Evolutionary conservation across 2,329 filamentous ascomycete genomes (phyloP), one percentile per base, ranked within the genome.

Genomic region (Dactylellina haptotyla): DNA sequence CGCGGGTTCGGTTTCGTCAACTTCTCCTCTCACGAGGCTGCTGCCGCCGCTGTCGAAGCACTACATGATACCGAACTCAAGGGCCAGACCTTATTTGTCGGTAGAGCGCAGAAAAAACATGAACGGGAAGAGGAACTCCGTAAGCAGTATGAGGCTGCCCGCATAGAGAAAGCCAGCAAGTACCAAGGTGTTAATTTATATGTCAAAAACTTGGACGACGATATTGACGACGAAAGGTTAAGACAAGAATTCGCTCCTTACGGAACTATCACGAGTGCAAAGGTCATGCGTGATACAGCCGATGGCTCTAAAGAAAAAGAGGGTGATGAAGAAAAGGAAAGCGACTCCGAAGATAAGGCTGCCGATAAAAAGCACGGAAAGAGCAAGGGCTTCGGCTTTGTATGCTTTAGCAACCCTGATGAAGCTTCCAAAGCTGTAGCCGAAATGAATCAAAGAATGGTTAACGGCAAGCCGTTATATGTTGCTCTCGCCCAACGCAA

Each of bases 371-470:
- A 86, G 84, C 87, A 96, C 74, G 95, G 95, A 82, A 98, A 98
- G 91, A 97, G 93, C 90, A 99, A 98, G 87, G 95, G 95, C 82
- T 99, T 99, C 82, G 95, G 95, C 79, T 99, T 99, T 83, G 95
- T 99, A 80, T 99, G 95, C 90, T 99, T 99, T 86, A 95, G 91
- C 87, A 98, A 96, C 87, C 93, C 95, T 74, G 95, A 99, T 80
- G 95, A 99, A 82, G 95, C 95, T 77, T 97, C 94, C 84, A 98
- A 98, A 88, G 95, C 95, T 77, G 94, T 99, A 76, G 93, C 93
- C 75, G 95, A 99, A 84, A 97, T 98, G 92, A 99, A 99, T 87
- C 94, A 98, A 87, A 93, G 95, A 83, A 99, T 99, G 95, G 87
- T 98, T 78, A 90, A 93, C 82, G 88, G 87, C 84, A 99, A 99